These are phyloP conservation scores for Lasiosphaeris hirsuta DNA, from an alignment of 495 filamentous ascomycete genomes.

Conservation along the genomic window DNA sequence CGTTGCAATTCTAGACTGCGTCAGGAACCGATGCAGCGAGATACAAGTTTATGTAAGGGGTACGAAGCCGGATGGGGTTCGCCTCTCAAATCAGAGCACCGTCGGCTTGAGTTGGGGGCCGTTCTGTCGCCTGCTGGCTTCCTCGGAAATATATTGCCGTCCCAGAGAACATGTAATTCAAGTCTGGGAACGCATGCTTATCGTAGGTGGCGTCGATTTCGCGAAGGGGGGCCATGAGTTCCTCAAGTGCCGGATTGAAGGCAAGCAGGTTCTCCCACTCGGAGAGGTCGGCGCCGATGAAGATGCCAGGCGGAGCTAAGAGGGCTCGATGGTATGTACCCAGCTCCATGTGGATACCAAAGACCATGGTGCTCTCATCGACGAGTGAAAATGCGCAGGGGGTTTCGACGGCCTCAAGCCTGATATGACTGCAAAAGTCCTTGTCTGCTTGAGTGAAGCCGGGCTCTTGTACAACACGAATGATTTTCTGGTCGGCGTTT, in stretches of 20 bases:
- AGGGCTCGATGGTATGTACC: slow-evolving; percentile 38
- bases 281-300: slow-evolving; percentile 40
- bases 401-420: slow-evolving; percentile 52
- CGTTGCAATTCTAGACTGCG: too few relatives aligned
- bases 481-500: slow-evolving; percentile 22
- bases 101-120: neutral
- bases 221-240: slow-evolving; percentile 17
- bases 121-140: neutral
- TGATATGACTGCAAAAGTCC: slow-evolving; percentile 50
- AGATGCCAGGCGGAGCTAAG: slow-evolving; percentile 34
- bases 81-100: neutral
- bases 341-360: slow-evolving; percentile 61
- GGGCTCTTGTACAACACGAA: slow-evolving; percentile 65
- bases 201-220: slow-evolving; percentile 29
- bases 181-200: slow-evolving; percentile 37
- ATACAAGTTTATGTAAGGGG: too few relatives aligned
- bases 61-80: neutral
- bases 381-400: slow-evolving; percentile 57
- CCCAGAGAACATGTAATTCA: slow-evolving; percentile 36
- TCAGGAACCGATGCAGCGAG: too few relatives aligned
- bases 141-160: slow-evolving; percentile 37
- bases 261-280: slow-evolving; percentile 39
- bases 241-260: neutral
- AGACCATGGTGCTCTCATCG: slow-evolving; percentile 43
- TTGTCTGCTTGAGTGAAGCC: slow-evolving; percentile 62